A percentile compares a stretch with the other conserved stretches of the same genome.
Evolutionary conservation across 441 rosid genomes (phyloP).

Genomic region (Biscutella auriculata): DNA sequence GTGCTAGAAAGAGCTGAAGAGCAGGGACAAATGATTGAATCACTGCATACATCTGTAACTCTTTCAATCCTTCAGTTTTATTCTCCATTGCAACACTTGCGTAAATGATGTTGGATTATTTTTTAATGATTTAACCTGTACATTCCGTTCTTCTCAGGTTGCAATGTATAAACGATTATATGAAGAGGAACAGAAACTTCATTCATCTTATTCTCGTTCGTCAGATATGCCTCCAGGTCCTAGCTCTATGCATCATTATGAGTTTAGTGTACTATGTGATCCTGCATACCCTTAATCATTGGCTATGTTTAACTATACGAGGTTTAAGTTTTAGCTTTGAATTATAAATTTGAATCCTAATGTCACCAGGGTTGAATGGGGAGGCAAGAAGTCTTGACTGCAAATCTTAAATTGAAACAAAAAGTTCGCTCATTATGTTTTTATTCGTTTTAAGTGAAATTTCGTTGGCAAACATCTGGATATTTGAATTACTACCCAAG

Average conservation of each 20-base stretch:
- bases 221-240: slow-evolving; percentile 47
- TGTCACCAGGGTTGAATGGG: neutral
- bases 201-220: slow-evolving; percentile 35
- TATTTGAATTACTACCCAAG: neutral
- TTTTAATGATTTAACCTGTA: neutral
- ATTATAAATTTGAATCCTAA: neutral
- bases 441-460: neutral
- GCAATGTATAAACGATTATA: slow-evolving; percentile 87
- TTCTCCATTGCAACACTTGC: neutral
- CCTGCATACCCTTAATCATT: neutral
- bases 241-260: slow-evolving; percentile 7
- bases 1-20: slow-evolving; percentile 90
- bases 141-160: slow-evolving; percentile 40
- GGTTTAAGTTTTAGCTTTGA: slow-evolving; percentile 1
- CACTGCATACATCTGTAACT: slow-evolving; percentile 80
- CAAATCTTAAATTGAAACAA: neutral
- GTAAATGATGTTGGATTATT: neutral
- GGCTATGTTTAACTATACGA: neutral
- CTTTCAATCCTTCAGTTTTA: slow-evolving; percentile 11
- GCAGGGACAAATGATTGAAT: slow-evolving; percentile 86
- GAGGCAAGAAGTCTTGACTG: neutral
- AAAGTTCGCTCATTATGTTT: neutral
- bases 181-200: slow-evolving; percentile 81
- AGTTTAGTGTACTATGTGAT: slow-evolving; percentile 5
- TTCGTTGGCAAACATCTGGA: slow-evolving; percentile 1